Evolutionary conservation across 441 rosid genomes (phyloP).

Genomic region (Francoa sonchifolia): DNA sequence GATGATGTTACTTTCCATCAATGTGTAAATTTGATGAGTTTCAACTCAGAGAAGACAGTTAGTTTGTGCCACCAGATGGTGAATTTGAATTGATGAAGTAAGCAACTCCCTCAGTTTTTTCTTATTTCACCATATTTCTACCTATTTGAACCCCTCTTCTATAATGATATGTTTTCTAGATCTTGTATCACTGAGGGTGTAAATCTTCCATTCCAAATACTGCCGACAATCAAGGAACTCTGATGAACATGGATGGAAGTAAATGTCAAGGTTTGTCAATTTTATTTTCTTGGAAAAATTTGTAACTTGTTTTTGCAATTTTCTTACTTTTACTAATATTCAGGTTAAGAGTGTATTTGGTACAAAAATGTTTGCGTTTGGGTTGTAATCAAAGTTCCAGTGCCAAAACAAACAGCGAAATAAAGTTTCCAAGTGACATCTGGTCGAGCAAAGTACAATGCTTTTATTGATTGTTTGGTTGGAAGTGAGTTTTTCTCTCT

Average conservation of each 20-base stretch:
- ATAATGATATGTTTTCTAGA: slow-evolving; percentile 21
- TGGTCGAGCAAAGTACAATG: slow-evolving; percentile 94
- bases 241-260: slow-evolving; percentile 98
- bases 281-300: background rate
- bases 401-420: slow-evolving; percentile 98
- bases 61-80: slow-evolving; percentile 99
- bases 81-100: slow-evolving; percentile 99
- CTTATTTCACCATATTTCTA: too few species aligned
- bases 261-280: slow-evolving; percentile 53
- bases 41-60: slow-evolving; percentile 95
- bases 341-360: slow-evolving; percentile 99
- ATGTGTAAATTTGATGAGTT: slow-evolving; percentile 93
- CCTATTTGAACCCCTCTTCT: background rate
- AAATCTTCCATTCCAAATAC: slow-evolving; percentile 89
- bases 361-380: slow-evolving; percentile 98
- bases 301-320: slow-evolving; percentile 8
- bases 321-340: slow-evolving; percentile 13
- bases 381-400: slow-evolving; percentile 95
- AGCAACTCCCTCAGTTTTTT: slow-evolving; percentile 37
- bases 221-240: slow-evolving; percentile 95
- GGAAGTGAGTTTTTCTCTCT: slow-evolving; percentile 1
- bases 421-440: slow-evolving; percentile 93
- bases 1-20: slow-evolving; percentile 99
- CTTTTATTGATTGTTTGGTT: slow-evolving; percentile 61
- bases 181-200: slow-evolving; percentile 96